These are phyloP conservation scores for Dacryopinax spathularia DNA, from an alignment of 768 basidiomycete genomes.

Conservation along the genomic window DNA sequence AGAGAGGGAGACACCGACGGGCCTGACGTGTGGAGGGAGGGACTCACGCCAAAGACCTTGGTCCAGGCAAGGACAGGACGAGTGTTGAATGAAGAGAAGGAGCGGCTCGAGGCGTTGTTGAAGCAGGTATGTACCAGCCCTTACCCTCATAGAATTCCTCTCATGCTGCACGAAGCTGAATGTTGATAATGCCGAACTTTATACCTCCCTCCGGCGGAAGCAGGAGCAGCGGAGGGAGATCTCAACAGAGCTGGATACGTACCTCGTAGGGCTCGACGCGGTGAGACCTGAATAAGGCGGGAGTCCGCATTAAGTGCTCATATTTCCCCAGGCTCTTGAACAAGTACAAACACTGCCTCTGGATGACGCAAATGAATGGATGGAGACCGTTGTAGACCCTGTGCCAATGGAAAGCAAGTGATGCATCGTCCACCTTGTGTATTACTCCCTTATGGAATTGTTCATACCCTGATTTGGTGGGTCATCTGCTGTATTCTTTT, in stretches of 20 bases:
- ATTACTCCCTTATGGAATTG: not conserved
- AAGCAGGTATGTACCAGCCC: not conserved
- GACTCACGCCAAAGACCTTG: not conserved
- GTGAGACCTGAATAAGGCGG: not conserved
- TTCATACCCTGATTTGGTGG: not conserved
- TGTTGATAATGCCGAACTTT: not conserved
- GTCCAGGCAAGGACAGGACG: not conserved
- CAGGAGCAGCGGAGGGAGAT: not conserved
- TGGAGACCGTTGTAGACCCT: slow-evolving; percentile 2
- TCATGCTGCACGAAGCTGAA: not conserved
- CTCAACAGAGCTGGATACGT: not conserved
- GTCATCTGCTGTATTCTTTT: not conserved
- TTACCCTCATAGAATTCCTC: not conserved
- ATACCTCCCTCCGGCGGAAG: not conserved
- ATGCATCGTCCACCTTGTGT: not conserved
- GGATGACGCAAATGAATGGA: not conserved
- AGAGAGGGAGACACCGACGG: not conserved
- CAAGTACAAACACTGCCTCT: not conserved
- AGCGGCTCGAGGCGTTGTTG: not conserved
- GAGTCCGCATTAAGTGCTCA: not conserved
- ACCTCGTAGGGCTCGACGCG: not conserved
- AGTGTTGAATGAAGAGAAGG: not conserved
- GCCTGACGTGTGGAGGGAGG: not conserved
- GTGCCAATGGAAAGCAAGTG: not conserved
- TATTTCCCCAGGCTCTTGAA: not conserved